These are phyloP conservation scores for Seiridium cupressi DNA, from an alignment of 2,329 filamentous ascomycete species.

Conservation along the genomic window DNA sequence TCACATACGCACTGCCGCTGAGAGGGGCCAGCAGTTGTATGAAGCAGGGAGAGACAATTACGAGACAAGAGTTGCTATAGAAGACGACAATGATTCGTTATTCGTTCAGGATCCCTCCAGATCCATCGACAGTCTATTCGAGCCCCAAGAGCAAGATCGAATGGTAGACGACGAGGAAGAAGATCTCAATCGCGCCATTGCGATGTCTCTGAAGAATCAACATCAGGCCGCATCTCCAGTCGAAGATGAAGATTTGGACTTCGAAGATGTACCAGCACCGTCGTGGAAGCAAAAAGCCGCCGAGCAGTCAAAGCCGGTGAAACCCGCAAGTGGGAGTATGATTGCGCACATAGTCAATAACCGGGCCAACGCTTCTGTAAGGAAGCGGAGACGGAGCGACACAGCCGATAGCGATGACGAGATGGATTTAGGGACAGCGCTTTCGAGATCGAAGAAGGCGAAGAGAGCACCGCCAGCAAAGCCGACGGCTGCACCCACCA, in stretches of 20 bases:
- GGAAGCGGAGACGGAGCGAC: conserved; percentile 44
- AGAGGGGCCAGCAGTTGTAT: conserved; percentile 27
- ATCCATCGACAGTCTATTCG: conserved; percentile 18
- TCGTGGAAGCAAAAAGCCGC: conserved; percentile 57
- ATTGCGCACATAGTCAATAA: conserved; percentile 76
- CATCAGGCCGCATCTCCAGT: conserved; percentile 38
- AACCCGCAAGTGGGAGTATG: conserved; percentile 52
- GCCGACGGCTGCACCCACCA: conserved; percentile 29
- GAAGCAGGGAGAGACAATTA: conserved; percentile 8
- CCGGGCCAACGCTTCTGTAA: conserved; percentile 61
- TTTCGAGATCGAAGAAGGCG: conserved; percentile 68
- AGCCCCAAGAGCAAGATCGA: conserved; percentile 17
- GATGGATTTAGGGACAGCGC: conserved; percentile 73
- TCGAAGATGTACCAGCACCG: conserved; percentile 52
- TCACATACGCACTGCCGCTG: conserved; percentile 20
- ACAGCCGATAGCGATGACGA: conserved; percentile 69
- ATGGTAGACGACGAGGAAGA: conserved; percentile 45
- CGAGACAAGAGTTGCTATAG: conserved; percentile 12
- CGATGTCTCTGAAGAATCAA: conserved; percentile 74
- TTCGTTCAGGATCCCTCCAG: conserved; percentile 42
- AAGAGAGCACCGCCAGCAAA: conserved; percentile 40
- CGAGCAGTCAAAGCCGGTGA: conserved; percentile 48
- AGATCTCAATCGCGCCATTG: conserved; percentile 78
- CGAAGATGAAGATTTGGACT: conserved; percentile 37
- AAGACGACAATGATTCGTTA: conserved; percentile 52